phyloP scores from a whole-genome alignment of 2,329 filamentous ascomycete species.

The Exophiala alcalophila region DNA sequence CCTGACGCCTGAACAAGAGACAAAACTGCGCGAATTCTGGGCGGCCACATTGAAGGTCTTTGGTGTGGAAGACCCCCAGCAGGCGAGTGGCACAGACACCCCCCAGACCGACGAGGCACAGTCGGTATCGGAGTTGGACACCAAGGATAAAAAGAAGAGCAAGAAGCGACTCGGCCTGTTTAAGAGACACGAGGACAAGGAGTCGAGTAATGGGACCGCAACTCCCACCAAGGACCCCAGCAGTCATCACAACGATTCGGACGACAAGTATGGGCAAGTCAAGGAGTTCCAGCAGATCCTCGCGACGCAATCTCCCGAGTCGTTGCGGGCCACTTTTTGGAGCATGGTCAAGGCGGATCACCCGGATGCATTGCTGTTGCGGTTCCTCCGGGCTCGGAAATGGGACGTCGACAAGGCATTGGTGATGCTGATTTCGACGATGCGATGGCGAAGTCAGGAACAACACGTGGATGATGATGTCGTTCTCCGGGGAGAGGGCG shows the following conservation, averaged over 20 bases:
- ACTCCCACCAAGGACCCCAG: conserved; percentile 39
- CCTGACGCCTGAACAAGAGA: conserved; percentile 83
- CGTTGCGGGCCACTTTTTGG: conserved; percentile 81
- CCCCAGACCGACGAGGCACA: conserved; percentile 29
- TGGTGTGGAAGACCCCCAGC: conserved; percentile 50
- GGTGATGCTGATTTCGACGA: conserved; percentile 89
- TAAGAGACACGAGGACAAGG: conserved; percentile 49
- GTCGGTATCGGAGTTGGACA: conserved; percentile 31
- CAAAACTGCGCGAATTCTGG: conserved; percentile 88
- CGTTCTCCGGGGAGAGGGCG: conserved; percentile 70
- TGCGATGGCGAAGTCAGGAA: conserved; percentile 82
- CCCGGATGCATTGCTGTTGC: conserved; percentile 77
- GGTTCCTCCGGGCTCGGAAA: conserved; percentile 84
- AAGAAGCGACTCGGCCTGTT: conserved; percentile 74
- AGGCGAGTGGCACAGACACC: conserved; percentile 21
- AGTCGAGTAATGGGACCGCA: conserved; percentile 38
- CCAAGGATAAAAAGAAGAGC: conserved; percentile 60
- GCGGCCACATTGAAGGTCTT: conserved; percentile 70
- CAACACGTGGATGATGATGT: conserved; percentile 89
- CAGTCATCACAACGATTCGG: conserved; percentile 50
- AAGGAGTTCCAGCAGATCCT: conserved; percentile 83
- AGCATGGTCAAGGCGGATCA: conserved; percentile 93
- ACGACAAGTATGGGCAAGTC: conserved; percentile 91
- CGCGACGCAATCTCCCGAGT: conserved; percentile 70
- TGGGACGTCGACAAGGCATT: conserved; percentile 94